Evolutionary conservation across 23 red algal genomes (phyloP).

Genomic region (Agarophyton chilense): DNA sequence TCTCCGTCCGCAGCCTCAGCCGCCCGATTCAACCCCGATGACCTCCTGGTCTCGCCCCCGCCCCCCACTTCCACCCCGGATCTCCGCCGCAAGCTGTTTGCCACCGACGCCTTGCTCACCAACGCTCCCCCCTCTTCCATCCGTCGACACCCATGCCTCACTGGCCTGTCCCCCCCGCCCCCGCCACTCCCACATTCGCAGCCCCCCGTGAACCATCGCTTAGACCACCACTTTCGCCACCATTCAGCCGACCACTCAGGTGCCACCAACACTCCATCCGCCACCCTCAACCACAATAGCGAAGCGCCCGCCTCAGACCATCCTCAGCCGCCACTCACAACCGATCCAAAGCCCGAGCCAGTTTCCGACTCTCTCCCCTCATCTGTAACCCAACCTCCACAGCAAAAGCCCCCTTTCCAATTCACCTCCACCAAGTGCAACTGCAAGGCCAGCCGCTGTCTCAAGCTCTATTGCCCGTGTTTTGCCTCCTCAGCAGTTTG

Average conservation of each 20-base stretch:
- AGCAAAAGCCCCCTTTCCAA: neutral
- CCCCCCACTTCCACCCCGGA: conserved; percentile 39
- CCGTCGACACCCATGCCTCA: neutral
- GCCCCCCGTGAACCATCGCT: neutral
- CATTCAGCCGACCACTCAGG: neutral
- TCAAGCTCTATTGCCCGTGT: conserved; percentile 69
- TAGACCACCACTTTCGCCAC: no score
- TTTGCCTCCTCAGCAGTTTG: conserved; percentile 48
- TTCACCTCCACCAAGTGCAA: conserved; percentile 31
- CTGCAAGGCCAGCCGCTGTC: conserved; percentile 50
- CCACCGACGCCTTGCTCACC: neutral
- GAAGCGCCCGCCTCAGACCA: neutral
- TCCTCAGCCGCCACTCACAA: neutral
- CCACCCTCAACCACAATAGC: no score
- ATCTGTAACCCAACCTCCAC: neutral
- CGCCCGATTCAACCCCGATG: conserved; percentile 46
- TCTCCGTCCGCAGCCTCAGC: conserved; percentile 7
- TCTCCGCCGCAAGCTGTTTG: conserved; percentile 36
- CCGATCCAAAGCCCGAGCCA: neutral
- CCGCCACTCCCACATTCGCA: neutral
- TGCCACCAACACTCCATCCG: neutral
- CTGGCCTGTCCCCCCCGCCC: neutral
- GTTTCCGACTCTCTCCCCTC: neutral
- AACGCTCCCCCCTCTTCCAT: neutral
- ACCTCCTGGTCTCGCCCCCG: conserved; percentile 21